Evolutionary conservation across 2,329 filamentous ascomycete genomes (phyloP), one percentile per base, ranked within the genome.

Genomic region (Xylariaceae sp.): DNA sequence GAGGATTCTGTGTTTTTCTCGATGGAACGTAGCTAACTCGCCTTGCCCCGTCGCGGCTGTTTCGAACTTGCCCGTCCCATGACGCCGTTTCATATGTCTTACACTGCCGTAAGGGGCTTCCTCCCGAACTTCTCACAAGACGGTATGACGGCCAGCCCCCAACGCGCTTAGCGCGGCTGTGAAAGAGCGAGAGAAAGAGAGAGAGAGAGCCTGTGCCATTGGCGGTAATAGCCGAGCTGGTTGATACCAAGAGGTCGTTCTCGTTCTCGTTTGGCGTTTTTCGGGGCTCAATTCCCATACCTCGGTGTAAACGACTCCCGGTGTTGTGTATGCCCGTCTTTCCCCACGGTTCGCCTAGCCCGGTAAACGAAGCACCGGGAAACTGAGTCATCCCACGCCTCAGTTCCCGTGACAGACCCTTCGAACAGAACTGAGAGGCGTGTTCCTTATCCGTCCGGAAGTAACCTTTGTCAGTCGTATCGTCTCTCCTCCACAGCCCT

Each of bases 161-260:
- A 56, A 54, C 59, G 62, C 60, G 60, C 61, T 63, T 62, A 62
- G 40, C 57, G 61, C 61, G 59, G 60, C 57, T 65, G 57, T 54
- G 56, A 57, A 30, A 31, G 53, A 35, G 35, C 48, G 47, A 43
- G 54, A 54, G 48, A 19, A 1, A 19, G 19, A 19, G 19, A 19
- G 19, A 19, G 19, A 19, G 19, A 19, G 19, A 19, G 19, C 44
- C 43, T 46, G 40, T 51, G 43, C 26, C 26, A 32, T 31, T 46
- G 42, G 58, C 58, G 55, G 41, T 34, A 31, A 47, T 46, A 50
- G 42, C 49, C 56, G 55, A 51, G 46, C 32, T 47, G 8, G 44
- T 56, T 34, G 12, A 7, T 37, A 9, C 8, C 35, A 37, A 7
- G 8, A 37, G 5, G 35, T 37, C 35, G 32, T 6, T 34, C 35